phyloP scores from a whole-genome alignment of 208 protist species.

The Acanthamoeba lugdunensis region DNA sequence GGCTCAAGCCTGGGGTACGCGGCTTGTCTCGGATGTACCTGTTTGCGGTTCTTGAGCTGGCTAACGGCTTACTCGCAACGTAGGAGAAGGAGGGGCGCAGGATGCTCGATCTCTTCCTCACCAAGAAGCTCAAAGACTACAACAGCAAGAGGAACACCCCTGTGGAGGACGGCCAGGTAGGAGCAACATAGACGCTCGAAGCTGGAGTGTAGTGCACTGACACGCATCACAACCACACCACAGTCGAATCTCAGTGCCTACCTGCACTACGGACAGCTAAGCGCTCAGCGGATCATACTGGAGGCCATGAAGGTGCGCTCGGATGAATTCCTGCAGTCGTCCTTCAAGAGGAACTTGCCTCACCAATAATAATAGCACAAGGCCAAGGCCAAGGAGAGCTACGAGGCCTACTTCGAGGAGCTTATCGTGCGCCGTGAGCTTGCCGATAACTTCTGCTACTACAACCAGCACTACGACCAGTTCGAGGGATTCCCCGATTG shows the following conservation, averaged over 20 bases:
- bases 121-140: slow-evolving; percentile 38
- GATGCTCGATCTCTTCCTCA: background rate
- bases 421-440: slow-evolving; percentile 83
- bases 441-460: slow-evolving; percentile 85
- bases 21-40: too few relatives aligned
- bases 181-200: too few relatives aligned
- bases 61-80: background rate
- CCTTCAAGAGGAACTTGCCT: background rate
- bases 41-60: too few relatives aligned
- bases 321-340: background rate
- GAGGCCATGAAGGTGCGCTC: slow-evolving; percentile 3
- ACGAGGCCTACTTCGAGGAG: slow-evolving; percentile 81
- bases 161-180: slow-evolving; percentile 1
- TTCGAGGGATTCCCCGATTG: slow-evolving; percentile 78
- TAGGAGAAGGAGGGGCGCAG: slow-evolving; percentile 2
- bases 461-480: slow-evolving; percentile 81
- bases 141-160: background rate
- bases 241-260: slow-evolving; percentile 60
- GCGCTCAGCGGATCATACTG: slow-evolving; percentile 20
- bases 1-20: slow-evolving; percentile 49
- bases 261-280: slow-evolving; percentile 81
- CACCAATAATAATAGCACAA: background rate
- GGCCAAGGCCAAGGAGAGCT: background rate
- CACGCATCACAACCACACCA: background rate
- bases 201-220: too few relatives aligned